phyloP scores from a whole-genome alignment of 1,284 basidiomycete genomes.

The Prillingera fragicola region DNA sequence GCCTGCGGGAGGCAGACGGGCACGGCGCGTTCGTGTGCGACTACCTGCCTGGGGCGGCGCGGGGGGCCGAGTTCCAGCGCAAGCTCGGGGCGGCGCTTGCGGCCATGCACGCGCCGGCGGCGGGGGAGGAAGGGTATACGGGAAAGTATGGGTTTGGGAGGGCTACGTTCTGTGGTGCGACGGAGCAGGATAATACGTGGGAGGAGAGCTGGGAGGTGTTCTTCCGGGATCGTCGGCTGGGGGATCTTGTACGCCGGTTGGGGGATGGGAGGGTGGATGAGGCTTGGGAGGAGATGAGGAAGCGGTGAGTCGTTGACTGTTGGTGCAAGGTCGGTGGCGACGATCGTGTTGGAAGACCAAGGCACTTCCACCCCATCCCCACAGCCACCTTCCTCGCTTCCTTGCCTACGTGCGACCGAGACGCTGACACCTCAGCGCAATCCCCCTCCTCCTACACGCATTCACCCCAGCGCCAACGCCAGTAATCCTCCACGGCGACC shows the following conservation, averaged over 20 bases:
- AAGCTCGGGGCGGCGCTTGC: constrained; percentile 55
- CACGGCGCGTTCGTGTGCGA: constrained; percentile 61
- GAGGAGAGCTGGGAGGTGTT: constrained; percentile 64
- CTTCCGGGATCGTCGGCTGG: constrained; percentile 57
- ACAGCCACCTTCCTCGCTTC: too few relatives aligned
- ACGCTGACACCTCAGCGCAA: constrained; percentile 55
- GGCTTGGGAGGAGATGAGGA: constrained; percentile 58
- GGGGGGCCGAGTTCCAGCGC: not conserved
- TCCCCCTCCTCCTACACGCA: constrained; percentile 64
- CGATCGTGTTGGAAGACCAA: too few relatives aligned
- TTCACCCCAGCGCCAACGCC: constrained; percentile 58
- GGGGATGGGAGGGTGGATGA: constrained; percentile 52
- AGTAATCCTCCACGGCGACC: constrained; percentile 75
- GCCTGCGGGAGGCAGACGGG: constrained; percentile 48
- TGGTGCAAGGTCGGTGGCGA: too few relatives aligned
- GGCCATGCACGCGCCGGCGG: constrained; percentile 52
- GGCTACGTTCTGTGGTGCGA: constrained; percentile 74
- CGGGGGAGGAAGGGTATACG: constrained; percentile 16
- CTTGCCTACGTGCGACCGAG: too few relatives aligned
- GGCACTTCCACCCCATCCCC: too few relatives aligned
- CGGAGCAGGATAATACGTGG: constrained; percentile 71
- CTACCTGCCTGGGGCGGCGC: constrained; percentile 31
- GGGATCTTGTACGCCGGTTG: constrained; percentile 54
- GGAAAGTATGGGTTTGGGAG: constrained; percentile 65
- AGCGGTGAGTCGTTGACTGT: constrained; percentile 59